Conservation (phyloP, 331 rosid species). For the Telfairia occidentalis region DNA sequence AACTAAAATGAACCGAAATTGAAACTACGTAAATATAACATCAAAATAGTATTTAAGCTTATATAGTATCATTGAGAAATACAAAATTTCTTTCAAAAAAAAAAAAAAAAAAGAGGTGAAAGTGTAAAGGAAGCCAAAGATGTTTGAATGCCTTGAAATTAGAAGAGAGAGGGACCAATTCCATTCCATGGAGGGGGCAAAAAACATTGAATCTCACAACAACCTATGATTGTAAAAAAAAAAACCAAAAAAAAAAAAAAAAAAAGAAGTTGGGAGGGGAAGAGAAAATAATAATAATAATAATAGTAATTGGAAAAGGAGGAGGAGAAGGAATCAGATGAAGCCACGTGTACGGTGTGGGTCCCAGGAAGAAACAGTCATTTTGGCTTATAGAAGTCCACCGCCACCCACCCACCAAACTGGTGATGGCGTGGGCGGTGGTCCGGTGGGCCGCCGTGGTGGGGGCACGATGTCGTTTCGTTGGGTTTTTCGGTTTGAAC, state of each 20-base stretch:
- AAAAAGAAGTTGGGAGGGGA: too few species aligned
- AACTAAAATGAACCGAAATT: too few species aligned
- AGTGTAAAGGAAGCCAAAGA: not conserved
- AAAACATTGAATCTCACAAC: slow-evolving; percentile 6
- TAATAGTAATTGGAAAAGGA: not conserved
- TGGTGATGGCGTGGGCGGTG: not conserved
- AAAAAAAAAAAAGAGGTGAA: not conserved
- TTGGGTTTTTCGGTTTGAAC: not conserved
- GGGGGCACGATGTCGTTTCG: slow-evolving; percentile 2
- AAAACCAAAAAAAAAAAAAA: not conserved
- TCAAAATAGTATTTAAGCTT: too few species aligned
- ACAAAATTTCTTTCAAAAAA: too few species aligned
- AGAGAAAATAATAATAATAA: not conserved
- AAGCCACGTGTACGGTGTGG: not conserved
- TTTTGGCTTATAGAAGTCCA: not conserved
- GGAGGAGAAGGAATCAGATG: not conserved
- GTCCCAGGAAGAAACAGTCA: not conserved
- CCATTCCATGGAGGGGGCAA: not conserved
- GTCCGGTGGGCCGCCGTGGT: slow-evolving; percentile 1
- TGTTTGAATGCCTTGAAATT: not conserved
- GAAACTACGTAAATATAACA: too few species aligned
- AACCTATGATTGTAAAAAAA: not conserved
- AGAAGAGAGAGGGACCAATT: not conserved
- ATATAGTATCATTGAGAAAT: too few species aligned
- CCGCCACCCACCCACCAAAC: slow-evolving; percentile 11